A percentile compares a stretch with the other conserved stretches of the same genome.
Conservation (phyloP, 164 flowering plant species). For the Platanus orientalis region DNA sequence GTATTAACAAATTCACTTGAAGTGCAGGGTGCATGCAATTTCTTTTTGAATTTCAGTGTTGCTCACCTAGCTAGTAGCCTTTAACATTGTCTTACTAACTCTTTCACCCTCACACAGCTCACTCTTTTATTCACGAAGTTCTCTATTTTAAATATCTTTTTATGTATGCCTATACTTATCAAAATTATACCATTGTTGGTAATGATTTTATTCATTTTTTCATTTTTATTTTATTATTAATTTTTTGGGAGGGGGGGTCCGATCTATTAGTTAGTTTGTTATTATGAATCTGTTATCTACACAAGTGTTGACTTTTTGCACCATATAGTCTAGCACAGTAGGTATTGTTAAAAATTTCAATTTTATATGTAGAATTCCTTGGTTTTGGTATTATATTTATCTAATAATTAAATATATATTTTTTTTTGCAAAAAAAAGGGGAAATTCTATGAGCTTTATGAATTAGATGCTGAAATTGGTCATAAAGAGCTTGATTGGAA, state of each 20-base stretch:
- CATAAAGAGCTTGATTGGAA: constrained; percentile 97
- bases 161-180: neutral
- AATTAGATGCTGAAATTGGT: constrained; percentile 95
- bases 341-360: too few species aligned
- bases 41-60: too few species aligned
- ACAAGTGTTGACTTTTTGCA: neutral
- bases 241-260: too few species aligned
- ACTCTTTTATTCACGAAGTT: too few species aligned
- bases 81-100: neutral
- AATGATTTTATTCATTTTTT: neutral
- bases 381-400: neutral
- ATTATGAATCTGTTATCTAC: neutral
- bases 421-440: constrained; percentile 41
- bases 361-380: neutral
- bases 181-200: neutral
- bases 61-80: too few species aligned
- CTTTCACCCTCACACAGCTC: neutral
- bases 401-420: neutral
- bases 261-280: too few species aligned
- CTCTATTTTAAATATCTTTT: too few species aligned
- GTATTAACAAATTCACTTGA: too few species aligned
- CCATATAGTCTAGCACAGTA: neutral
- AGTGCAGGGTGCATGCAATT: too few species aligned
- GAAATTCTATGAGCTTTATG: constrained; percentile 94
- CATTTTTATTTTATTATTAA: neutral